These are phyloP conservation scores for Xylariaceae sp. DNA, from an alignment of 2,329 filamentous ascomycete genomes.

Conservation along the genomic window DNA sequence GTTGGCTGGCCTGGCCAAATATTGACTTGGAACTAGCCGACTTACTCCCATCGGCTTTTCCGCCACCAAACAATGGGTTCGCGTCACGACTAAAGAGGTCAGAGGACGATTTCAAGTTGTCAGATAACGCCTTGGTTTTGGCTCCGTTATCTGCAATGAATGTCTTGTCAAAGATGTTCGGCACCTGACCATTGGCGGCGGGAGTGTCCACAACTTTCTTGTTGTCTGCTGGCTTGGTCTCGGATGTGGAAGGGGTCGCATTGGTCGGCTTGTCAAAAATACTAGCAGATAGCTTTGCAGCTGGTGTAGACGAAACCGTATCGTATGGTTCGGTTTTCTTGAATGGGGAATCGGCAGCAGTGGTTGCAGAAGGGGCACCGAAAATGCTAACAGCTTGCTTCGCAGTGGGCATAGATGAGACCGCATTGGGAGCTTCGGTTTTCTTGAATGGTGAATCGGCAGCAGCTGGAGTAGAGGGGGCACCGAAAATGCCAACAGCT, in stretches of 20 bases:
- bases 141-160: conserved; percentile 16
- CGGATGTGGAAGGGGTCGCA: neutral
- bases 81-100: conserved; percentile 24
- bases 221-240: conserved; percentile 5
- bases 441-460: conserved; percentile 6
- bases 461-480: conserved; percentile 3
- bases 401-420: neutral
- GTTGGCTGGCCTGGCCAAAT: conserved; percentile 34
- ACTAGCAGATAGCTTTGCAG: too few species aligned
- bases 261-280: conserved; percentile 8
- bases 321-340: neutral
- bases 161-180: conserved; percentile 18
- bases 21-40: conserved; percentile 32
- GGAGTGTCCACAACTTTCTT: conserved; percentile 2
- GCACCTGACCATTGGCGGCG: conserved; percentile 1
- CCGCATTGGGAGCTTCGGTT: conserved; percentile 1
- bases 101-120: conserved; percentile 14
- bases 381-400: conserved; percentile 11
- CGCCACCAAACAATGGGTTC: conserved; percentile 15
- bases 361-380: neutral
- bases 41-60: conserved; percentile 27
- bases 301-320: too few species aligned
- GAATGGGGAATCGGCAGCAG: neutral
- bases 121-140: conserved; percentile 16
- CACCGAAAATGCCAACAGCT: neutral